Base-by-base conservation (phyloP, 139 green algal genomes). In the Gonium pectorale region DNA sequence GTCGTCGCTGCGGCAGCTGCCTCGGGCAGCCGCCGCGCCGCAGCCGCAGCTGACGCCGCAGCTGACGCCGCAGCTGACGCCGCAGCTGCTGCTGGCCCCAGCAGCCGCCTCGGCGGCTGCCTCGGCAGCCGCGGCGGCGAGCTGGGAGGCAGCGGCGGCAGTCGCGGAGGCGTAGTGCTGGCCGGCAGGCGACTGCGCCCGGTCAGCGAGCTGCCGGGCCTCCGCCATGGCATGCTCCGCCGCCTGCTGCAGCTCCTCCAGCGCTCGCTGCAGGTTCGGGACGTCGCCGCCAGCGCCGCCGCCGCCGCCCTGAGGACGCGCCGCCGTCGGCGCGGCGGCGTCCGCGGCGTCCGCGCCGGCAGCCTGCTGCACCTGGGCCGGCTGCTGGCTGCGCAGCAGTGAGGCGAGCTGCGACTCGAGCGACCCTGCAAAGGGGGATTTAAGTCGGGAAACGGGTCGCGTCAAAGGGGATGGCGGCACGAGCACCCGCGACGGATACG, bases 321-420 rank as follows among this genome's bases (percentile, higher is more conserved):
- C 33, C 63, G 22, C 24, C 44, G 43, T 2, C 11, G 4, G 29
- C 68, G 43, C 73, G 22, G 33, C 78, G 27, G 27, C 43, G 43
- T 43, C 68, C 8, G 31, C 46, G 29, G 33, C 52, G 4, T 21
- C 52, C 26, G 9, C 41, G 2, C 27, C 38, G 11, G 35, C 62
- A 17, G 15, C 40, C 49, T 63, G 68, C 52, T 37, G 33, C n/a
- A 19, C 49, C 80, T 54, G 26, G 27, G 13, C 9, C 27, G 79
- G 70, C 43, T 71, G 86, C 60, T 79, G 86, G 35, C 56, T 46
- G 24, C 85, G 86, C 64, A 92, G 62, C 6, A 89, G 40, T 0
- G 64, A 35, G 22, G 87, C 37, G 38, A 92, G 52, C 29, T 89
- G 86, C 27, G 43, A 67, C 72, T 92, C 89, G 46, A 92, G 37